Base-by-base conservation (phyloP, 768 basidiomycete genomes). In the Lentinula guzmanii region DNA sequence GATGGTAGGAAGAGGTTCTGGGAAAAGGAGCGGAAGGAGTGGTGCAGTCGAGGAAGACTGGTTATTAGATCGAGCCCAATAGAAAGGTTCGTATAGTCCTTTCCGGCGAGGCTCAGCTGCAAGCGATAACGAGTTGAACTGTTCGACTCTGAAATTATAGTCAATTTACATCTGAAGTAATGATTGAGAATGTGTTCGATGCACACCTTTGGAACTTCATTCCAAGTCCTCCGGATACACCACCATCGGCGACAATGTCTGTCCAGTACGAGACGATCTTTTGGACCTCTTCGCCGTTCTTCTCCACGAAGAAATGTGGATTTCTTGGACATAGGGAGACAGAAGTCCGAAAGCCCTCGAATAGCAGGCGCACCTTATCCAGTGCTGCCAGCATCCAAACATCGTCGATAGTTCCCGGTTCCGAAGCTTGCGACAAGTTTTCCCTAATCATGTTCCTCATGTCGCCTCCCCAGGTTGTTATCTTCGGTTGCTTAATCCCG, bases 71-170 rank as follows among this genome's bases (percentile, higher is more conserved):
- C 76, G 63, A 4, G 78, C 75, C 90, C 90, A 93, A 72, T 87
- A 91, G 65, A 86, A 83, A 0, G 90, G 89, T 64, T 91, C 89
- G 60, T 90, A 92, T 1, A 87, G 72, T 7, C 89, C 88, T 69
- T 81, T 86, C n/a, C 86, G 78, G 21, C 86, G 81, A 6, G 90
- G 85, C 66, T 93, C 91, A 15, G 87, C 84, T 42, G 88, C 84
- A 37, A 91, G 70, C 2, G 91, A 93, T 18, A 91, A 76, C 0
- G 87, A 84, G 82, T 87, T 88, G 66, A 91, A 92, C 63, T 90
- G 88, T 28, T 90, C 90, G 63, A 89, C 74, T 7, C 88, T 91
- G 64, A 28, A 52, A 18, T 15, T 21, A 9, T 48, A 7, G 46
- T 48, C 46, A 48, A 24, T 48, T 18, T 5, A 24, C 21, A 56